phyloP scores from a whole-genome alignment of 73 alveolate genomes.

The Uronychia binucleata region DNA sequence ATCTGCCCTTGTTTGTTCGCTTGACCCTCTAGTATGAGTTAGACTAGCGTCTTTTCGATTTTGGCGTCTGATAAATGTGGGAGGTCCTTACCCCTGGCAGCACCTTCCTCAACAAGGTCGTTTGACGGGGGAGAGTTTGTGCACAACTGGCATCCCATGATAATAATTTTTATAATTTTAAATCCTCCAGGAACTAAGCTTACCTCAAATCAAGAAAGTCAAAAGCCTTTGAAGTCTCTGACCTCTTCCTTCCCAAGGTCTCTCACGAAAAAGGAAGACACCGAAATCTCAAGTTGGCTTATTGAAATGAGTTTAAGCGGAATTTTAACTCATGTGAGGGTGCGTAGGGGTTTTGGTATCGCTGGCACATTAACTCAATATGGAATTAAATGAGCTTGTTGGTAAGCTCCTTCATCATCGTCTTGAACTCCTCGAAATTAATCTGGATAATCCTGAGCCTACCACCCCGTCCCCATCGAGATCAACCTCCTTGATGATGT shows the following conservation, averaged over 20 bases:
- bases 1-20: not conserved
- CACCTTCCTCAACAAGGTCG: not conserved
- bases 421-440: not conserved
- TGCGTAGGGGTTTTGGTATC: too few relatives aligned
- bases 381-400: too few relatives aligned
- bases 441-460: not conserved
- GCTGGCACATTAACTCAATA: too few relatives aligned
- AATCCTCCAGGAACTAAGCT: too few relatives aligned
- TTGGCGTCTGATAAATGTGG: not conserved
- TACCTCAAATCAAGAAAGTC: too few relatives aligned
- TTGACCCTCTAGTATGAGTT: not conserved
- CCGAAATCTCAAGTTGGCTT: too few relatives aligned
- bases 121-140: not conserved
- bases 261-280: too few relatives aligned
- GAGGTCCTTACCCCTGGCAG: not conserved
- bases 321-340: too few relatives aligned
- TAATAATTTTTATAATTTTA: too few relatives aligned
- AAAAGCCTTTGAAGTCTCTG: too few relatives aligned
- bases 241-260: too few relatives aligned
- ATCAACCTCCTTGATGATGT: not conserved
- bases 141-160: conserved; percentile 4
- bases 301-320: too few relatives aligned
- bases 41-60: not conserved
- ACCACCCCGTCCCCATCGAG: not conserved
- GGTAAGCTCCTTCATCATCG: not conserved